phyloP scores from a whole-genome alignment of 768 basidiomycete genomes.

The Astraeus odoratus region DNA sequence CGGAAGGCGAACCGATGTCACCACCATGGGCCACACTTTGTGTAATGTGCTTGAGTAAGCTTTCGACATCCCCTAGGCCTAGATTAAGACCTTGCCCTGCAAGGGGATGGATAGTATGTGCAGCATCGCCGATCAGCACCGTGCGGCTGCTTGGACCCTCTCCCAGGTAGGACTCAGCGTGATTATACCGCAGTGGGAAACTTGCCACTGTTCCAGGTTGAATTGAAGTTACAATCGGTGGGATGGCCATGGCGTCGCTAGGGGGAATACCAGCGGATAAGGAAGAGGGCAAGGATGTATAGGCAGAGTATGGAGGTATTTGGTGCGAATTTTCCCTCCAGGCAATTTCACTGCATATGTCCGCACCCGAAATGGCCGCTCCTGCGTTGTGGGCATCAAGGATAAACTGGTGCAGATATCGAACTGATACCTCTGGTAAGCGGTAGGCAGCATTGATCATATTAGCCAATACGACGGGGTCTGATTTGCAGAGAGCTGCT shows the following conservation, averaged over 20 bases:
- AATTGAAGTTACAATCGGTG: conserved; percentile 67
- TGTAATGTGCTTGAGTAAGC: conserved; percentile 60
- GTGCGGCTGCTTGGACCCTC: conserved; percentile 61
- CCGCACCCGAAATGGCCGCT: conserved; percentile 37
- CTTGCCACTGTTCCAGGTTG: conserved; percentile 74
- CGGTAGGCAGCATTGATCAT: conserved; percentile 94
- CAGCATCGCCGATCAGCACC: conserved; percentile 91
- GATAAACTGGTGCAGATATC: conserved; percentile 57
- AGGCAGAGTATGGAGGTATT: conserved; percentile 57
- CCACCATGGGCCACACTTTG: conserved; percentile 53
- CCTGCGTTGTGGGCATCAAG: conserved; percentile 45
- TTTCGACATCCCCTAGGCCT: conserved; percentile 82
- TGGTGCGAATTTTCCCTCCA: conserved; percentile 71
- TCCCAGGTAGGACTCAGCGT: conserved; percentile 83
- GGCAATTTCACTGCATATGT: conserved; percentile 54
- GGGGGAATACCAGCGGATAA: conserved; percentile 49
- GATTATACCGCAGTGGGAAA: conserved; percentile 84
- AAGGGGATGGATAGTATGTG: conserved; percentile 90
- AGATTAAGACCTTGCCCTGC: conserved; percentile 95
- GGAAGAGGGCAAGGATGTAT: conserved; percentile 39
- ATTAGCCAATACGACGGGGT: conserved; percentile 51
- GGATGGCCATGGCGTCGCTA: conserved; percentile 53
- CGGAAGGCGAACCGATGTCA: conserved; percentile 64
- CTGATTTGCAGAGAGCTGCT: conserved; percentile 57
- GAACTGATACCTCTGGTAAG: conserved; percentile 66